These are phyloP conservation scores for Lactarius quietus DNA, from an alignment of 768 basidiomycete genomes.

Conservation along the genomic window DNA sequence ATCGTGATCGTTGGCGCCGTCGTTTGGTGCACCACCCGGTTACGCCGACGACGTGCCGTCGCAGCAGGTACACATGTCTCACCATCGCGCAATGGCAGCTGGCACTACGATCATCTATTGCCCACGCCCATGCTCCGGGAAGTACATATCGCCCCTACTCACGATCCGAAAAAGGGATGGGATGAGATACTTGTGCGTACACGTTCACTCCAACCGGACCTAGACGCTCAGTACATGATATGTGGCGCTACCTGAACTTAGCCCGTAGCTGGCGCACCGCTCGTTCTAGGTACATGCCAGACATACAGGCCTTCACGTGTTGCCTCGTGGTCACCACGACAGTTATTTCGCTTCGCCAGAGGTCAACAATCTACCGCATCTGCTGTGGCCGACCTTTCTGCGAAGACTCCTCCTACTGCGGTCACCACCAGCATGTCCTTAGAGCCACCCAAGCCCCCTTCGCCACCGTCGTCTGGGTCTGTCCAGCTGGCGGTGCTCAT, in stretches of 20 bases:
- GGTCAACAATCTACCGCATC: not conserved
- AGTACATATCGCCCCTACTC: not conserved
- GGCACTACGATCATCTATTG: not conserved
- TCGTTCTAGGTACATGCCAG: not conserved
- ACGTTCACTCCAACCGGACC: not conserved
- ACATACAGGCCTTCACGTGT: not conserved
- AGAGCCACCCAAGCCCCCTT: not conserved
- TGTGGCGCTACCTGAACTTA: no score
- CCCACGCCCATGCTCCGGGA: slow-evolving; percentile 17
- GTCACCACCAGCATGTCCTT: not conserved
- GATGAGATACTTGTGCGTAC: slow-evolving; percentile 9
- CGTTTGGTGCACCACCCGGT: slow-evolving; percentile 12
- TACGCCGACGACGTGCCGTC: slow-evolving; percentile 14
- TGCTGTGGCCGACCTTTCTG: not conserved
- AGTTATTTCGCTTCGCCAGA: not conserved
- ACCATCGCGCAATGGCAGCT: not conserved
- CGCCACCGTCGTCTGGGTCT: not conserved
- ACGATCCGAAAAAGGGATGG: slow-evolving; percentile 18
- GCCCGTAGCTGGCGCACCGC: slow-evolving; percentile 8
- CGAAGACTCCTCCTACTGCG: not conserved
- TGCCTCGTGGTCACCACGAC: not conserved
- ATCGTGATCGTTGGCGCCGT: slow-evolving; percentile 4
- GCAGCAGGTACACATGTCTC: not conserved
- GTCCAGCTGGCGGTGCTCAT: slow-evolving; percentile 6
- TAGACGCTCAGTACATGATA: no score